A percentile compares a stretch with the other conserved stretches of the same genome.
Conservation (phyloP, 2,329 filamentous ascomycete species). For the Cladophialophora exuberans region DNA sequence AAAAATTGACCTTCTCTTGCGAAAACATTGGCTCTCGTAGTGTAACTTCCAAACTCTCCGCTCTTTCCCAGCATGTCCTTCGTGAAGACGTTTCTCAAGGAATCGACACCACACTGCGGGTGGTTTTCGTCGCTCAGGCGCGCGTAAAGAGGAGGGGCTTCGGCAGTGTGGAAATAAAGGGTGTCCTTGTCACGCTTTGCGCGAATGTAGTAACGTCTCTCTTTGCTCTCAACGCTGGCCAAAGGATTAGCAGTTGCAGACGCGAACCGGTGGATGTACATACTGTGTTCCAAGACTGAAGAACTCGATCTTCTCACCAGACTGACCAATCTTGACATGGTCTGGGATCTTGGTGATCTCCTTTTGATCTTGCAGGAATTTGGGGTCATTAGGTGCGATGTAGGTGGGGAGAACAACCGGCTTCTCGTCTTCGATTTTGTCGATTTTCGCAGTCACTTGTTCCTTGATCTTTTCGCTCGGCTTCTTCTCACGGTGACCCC, state of each 20-base stretch:
- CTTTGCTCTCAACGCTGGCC: slow-evolving; percentile 34
- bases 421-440: slow-evolving; percentile 30
- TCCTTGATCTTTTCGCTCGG: slow-evolving; percentile 35
- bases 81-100: slow-evolving; percentile 78
- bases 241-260: neutral
- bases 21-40: slow-evolving; percentile 83
- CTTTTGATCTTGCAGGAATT: slow-evolving; percentile 33
- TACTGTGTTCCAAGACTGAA: slow-evolving; percentile 34
- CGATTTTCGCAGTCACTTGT: slow-evolving; percentile 28
- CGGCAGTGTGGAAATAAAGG: slow-evolving; percentile 56
- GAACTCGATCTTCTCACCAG: slow-evolving; percentile 34
- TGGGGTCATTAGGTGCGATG: slow-evolving; percentile 32
- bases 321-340: slow-evolving; percentile 28
- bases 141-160: slow-evolving; percentile 79
- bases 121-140: slow-evolving; percentile 88
- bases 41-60: slow-evolving; percentile 80
- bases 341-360: slow-evolving; percentile 33
- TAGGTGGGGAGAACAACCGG: slow-evolving; percentile 30
- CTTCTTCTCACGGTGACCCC: slow-evolving; percentile 34
- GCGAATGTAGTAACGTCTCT: slow-evolving; percentile 34
- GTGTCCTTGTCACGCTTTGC: slow-evolving; percentile 32
- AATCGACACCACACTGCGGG: slow-evolving; percentile 57
- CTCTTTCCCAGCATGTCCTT: slow-evolving; percentile 75
- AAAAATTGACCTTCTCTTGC: slow-evolving; percentile 89
- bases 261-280: neutral